phyloP scores from a whole-genome alignment of 257 asterid species.

The Plectranthus barbatus region DNA sequence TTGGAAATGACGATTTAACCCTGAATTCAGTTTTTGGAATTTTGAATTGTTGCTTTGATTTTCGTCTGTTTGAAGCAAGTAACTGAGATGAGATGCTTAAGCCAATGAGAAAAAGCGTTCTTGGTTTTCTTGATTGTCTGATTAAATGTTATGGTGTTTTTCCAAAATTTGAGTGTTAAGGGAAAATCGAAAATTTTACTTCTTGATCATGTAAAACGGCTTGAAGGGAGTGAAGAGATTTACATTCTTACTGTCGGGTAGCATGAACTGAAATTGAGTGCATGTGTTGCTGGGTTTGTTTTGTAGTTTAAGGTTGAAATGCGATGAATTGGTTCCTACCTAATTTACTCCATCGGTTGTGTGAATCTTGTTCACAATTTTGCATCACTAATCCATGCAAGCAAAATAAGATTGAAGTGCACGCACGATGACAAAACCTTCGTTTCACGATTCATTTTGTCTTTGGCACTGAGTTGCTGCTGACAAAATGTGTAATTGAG shows the following conservation, averaged over 20 bases:
- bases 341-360: neutral
- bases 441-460: constrained; percentile 2
- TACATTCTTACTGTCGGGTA: too few species aligned
- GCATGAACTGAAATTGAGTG: neutral
- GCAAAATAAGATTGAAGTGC: constrained; percentile 2
- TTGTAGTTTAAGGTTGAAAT: neutral
- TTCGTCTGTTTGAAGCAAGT: neutral
- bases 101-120: neutral
- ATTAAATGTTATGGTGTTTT: constrained; percentile 12
- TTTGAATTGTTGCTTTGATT: neutral
- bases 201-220: neutral
- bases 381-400: neutral
- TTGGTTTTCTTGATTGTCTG: neutral
- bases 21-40: constrained; percentile 10
- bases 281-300: neutral
- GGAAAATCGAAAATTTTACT: neutral
- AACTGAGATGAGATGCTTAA: constrained; percentile 7
- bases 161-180: neutral
- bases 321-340: neutral
- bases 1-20: constrained; percentile 3
- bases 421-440: constrained; percentile 1
- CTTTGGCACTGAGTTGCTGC: neutral
- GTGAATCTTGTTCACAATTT: neutral
- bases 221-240: too few species aligned
- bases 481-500: neutral